Base-by-base conservation (phyloP, 2,329 filamentous ascomycete genomes). In the Blumeriella jaapii region DNA sequence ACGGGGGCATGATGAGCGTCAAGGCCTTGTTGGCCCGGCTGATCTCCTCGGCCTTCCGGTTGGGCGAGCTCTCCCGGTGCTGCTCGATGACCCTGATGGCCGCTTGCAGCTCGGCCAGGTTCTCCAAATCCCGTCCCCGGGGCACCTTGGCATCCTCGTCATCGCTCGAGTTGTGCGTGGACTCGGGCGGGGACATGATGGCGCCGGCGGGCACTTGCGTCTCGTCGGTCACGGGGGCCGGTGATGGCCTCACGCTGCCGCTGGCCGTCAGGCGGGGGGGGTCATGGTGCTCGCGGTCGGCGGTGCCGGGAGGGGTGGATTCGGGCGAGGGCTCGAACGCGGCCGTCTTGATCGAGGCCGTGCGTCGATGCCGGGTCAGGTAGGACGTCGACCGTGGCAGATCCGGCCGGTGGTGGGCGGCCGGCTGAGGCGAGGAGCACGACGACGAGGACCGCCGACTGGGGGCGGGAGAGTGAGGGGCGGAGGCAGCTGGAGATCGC, bases 121-220 rank as follows among this genome's bases (percentile, higher is more conserved):
- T 55, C 29, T 52, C 48, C 34, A 55, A 39, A 18, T 49, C 31
- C 12, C 49, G 40, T 22, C 48, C 45, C 43, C 50, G 45, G 12
- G 34, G 37, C 11, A 18, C 37, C 56, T 58, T 15, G 50, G 61
- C 48, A 74, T 77, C 53, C 52, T 93, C 85, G 48, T 93, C 85
- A 55, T 94, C 87, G 58, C 87, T 86, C 16, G 79, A 87, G 47
- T 79, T 82, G 24, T 73, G 71, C 5, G 72, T 70, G 20, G 87
- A 94, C 52, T 95, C 89, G 7, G 89, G 89, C 22, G 89, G 89
- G 0, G 89, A 95, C 40, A 93, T 82, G 49, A 94, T 74, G 44
- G 84, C 86, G 42, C 84, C 85, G 43, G 75, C 74, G 26, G 86
- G 85, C 58, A 94, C 91, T 45, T 73, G 64, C 40, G 74, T 59